Evolutionary conservation across 1,284 basidiomycete species (phyloP), one percentile per base, ranked within the genome.

Genomic region (Ganoderma multipileum): DNA sequence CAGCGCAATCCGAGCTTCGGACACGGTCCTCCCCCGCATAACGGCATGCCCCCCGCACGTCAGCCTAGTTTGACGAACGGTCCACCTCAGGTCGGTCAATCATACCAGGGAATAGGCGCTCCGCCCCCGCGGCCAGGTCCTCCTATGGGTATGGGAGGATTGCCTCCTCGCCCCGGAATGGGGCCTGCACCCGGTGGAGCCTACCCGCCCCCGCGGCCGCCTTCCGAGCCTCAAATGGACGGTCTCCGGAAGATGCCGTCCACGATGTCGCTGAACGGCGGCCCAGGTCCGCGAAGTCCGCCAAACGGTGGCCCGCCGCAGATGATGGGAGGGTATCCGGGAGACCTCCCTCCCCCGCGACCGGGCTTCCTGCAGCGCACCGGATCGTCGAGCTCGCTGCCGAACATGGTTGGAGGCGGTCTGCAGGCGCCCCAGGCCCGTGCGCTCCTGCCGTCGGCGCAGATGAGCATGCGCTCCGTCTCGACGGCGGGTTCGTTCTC

Each of bases 391-490:
- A 75, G 74, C 44, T 78, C 78, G 55, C 65, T 78, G 52, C 72
- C 74, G 26, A 70, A 75, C 33, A 36, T 81, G 80, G 82, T 83
- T 58, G 78, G 79, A 47, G 79, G 79, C 62, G 47, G 47, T 14
- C 70, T 87, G 64, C 82, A 82, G 65, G 81, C 84, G 23, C 83
- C 85, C 11, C 85, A 84, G 68, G 81, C 84, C n/a, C 87, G 87
- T 47, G 82, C 87, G 2, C 72, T 92, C 68, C 80, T 91, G 26
- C 91, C 92, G 9, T 92, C 91, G 16, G 84, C 87, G 39, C 85
- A 89, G 69, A 77, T 87, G 72, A 83, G 82, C 65, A 79, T 85
- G 67, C 85, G 86, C 60, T 81, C 83, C 18, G 79, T 85, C 26
- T 89, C 90, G 9, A 81, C 84, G 69, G 81, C 79, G 12, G 83